These are phyloP conservation scores for Alloteropsis angusta DNA, from an alignment of 202 grass and related monocot genomes.

Conservation along the genomic window DNA sequence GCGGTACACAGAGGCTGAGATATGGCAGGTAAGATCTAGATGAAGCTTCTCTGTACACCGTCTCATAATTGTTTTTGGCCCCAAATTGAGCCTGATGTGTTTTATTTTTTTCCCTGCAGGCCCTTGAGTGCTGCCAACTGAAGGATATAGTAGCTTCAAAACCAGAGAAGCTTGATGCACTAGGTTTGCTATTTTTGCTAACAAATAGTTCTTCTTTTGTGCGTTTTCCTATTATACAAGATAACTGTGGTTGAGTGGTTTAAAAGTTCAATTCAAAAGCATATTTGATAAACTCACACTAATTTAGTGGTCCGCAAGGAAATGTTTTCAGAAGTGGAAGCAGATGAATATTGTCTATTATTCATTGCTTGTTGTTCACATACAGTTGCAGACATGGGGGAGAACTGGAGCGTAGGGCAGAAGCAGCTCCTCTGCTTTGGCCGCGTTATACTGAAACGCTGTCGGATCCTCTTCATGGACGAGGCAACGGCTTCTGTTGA, in stretches of 20 bases:
- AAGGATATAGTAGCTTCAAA: constrained; percentile 61
- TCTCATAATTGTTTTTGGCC: no score
- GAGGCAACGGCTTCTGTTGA: constrained; percentile 82
- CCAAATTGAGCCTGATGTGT: background rate
- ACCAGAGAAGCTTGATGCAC: constrained; percentile 55
- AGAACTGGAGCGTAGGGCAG: constrained; percentile 80
- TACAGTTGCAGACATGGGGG: constrained; percentile 56
- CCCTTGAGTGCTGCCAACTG: constrained; percentile 62
- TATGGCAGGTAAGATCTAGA: constrained; percentile 79
- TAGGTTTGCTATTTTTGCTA: constrained; percentile 21
- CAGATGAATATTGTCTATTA: background rate
- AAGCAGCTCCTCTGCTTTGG: constrained; percentile 69
- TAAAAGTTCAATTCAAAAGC: background rate
- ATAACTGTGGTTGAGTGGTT: background rate
- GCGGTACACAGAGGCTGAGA: constrained; percentile 35
- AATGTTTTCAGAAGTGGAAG: background rate
- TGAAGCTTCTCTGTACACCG: no score
- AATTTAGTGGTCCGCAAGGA: background rate
- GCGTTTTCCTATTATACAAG: no score
- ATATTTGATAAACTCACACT: background rate
- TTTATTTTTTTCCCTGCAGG: constrained; percentile 29
- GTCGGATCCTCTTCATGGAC: constrained; percentile 57
- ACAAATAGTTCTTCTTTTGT: background rate
- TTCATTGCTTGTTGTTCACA: background rate
- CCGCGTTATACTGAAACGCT: constrained; percentile 52